Base-by-base conservation (phyloP, 116 monocot species). In the Posidonia oceanica region DNA sequence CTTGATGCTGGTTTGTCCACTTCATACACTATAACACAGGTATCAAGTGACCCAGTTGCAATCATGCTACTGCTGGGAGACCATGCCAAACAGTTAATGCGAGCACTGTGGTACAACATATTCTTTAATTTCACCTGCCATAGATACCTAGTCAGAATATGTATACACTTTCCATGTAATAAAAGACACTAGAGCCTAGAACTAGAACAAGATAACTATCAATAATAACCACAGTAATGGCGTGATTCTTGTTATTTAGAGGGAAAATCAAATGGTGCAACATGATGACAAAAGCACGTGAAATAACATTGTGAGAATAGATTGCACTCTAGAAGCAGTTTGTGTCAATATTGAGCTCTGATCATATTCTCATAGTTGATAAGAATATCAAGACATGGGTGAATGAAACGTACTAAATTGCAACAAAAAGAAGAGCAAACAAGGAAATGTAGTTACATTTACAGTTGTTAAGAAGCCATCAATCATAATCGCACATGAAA, bases 21-120 rank as follows among this genome's bases (percentile, higher is more conserved):
- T 36, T 92, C 89, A 36, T 97, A 97, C 2, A 92, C 71, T 42
- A 97, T 92, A 59, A 92, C 85, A n/a, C 79, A 82, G 2, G 97
- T 92, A 56, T 97, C 97, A 29, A 97, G 78, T 2, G 97, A 92
- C 20, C 97, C 92, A 37, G 97, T 97, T 1, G 92, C 97, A 61
- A 97, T 77, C 87, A 80, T 75, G 37, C 73, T 81, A 57, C 71
- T 80, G 54, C 89, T 85, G 22, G 92, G 92, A 70, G 92, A 97
- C 97, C 97, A 97, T 36, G 97, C 87, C 56, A 97, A 62, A 71
- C 92, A 97, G 80, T 97, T 97, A 54, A 97, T 86, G 29, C 97
- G 85, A 4, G 97, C 97, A 62, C 87, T 74, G 64, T 97, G 97
- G 75, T 89, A 97, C 67, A 97, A 38, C 97, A 97, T 89, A 83